Evolutionary conservation across 1,139 yeast genomes (phyloP).

Genomic region (Eremothecium coryli): DNA sequence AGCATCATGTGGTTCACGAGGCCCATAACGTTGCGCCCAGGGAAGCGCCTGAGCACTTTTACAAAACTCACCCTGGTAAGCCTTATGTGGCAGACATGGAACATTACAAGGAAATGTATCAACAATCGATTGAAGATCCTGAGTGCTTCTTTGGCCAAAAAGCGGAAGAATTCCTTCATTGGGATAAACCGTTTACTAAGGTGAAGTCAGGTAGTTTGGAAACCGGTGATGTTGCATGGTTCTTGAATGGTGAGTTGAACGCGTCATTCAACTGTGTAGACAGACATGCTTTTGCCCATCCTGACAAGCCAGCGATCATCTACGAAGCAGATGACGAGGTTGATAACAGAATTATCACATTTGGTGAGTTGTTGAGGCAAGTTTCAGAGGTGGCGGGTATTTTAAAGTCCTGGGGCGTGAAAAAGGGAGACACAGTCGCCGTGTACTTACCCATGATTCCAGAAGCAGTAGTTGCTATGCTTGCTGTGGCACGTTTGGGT

Average conservation of each 20-base stretch:
- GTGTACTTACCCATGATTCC: slow-evolving; percentile 96
- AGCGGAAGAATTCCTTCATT: slow-evolving; percentile 68
- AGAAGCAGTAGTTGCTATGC: slow-evolving; percentile 87
- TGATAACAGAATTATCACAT: slow-evolving; percentile 67
- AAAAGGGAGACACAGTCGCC: slow-evolving; percentile 93
- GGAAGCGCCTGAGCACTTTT: slow-evolving; percentile 68
- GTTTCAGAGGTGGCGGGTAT: slow-evolving; percentile 87
- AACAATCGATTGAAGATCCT: slow-evolving; percentile 73
- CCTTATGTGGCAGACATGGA: slow-evolving; percentile 45
- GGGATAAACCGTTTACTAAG: slow-evolving; percentile 76
- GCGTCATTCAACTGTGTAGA: slow-evolving; percentile 96
- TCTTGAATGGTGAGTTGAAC: slow-evolving; percentile 83
- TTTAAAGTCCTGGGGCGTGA: slow-evolving; percentile 75
- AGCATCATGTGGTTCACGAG: slow-evolving; percentile 59
- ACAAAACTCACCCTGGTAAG: slow-evolving; percentile 55
- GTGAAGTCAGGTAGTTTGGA: slow-evolving; percentile 66
- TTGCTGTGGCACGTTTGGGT: slow-evolving; percentile 91
- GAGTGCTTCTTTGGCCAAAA: slow-evolving; percentile 73
- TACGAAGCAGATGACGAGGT: slow-evolving; percentile 92
- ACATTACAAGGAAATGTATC: slow-evolving; percentile 67
- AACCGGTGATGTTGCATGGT: slow-evolving; percentile 87
- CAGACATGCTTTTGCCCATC: slow-evolving; percentile 82
- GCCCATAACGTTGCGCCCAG: slow-evolving; percentile 59
- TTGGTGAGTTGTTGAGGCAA: slow-evolving; percentile 75
- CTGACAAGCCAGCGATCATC: slow-evolving; percentile 80